These are phyloP conservation scores for Apiotrichum sp. DNA, from an alignment of 1,284 basidiomycete genomes.

Conservation along the genomic window DNA sequence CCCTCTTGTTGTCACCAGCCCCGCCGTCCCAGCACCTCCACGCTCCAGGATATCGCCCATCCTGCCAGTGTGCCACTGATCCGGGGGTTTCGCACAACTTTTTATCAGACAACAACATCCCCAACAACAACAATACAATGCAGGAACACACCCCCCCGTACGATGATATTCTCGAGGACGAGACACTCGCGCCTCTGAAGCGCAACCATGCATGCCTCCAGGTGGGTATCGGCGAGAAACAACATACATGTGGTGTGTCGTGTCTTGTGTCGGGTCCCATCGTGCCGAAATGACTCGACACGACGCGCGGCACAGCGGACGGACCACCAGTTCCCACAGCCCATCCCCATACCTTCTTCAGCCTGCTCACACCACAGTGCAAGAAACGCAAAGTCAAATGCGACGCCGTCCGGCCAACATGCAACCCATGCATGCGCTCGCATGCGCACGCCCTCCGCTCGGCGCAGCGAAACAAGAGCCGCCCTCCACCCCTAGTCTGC, in stretches of 20 bases:
- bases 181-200: constrained; percentile 39
- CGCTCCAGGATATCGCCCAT: no score
- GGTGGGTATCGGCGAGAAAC: constrained; percentile 2
- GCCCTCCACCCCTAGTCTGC: constrained; percentile 28
- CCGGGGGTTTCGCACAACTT: no score
- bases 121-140: constrained; percentile 4
- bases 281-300: no score
- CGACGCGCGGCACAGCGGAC: no score
- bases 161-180: constrained; percentile 35
- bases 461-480: constrained; percentile 31
- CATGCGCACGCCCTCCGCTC: constrained; percentile 41
- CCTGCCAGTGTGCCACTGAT: no score
- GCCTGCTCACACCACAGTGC: constrained; percentile 21
- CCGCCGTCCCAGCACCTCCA: no score
- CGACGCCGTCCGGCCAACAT: constrained; percentile 35
- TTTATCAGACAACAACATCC: no score
- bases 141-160: constrained; percentile 17
- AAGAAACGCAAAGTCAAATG: constrained; percentile 45
- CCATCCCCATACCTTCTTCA: background rate
- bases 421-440: constrained; percentile 40
- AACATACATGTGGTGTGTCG: no score
- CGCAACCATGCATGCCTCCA: constrained; percentile 41
- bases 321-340: no score
- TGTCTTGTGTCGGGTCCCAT: no score
- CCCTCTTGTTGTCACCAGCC: no score